These are phyloP conservation scores for Persicaria tinctoria DNA, from an alignment of 148 eudicot species.

Conservation along the genomic window DNA sequence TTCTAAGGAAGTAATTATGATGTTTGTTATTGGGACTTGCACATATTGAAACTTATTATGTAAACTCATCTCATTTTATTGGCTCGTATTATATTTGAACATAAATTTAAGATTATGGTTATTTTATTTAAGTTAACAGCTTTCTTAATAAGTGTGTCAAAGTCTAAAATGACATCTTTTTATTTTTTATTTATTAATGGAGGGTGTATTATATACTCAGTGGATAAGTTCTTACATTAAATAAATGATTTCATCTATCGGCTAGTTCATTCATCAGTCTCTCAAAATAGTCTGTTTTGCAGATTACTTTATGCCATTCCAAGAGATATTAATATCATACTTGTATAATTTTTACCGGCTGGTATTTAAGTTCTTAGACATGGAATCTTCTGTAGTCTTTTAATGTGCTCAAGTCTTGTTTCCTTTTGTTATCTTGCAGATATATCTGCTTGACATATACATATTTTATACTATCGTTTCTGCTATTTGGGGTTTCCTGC, in stretches of 20 bases:
- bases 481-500: slow-evolving; percentile 86
- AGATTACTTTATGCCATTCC: not conserved
- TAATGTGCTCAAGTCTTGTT: not conserved
- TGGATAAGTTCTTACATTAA: not conserved
- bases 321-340: not conserved
- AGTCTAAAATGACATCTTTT: no score
- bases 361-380: not conserved
- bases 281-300: not conserved
- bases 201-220: not conserved
- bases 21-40: no score
- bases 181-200: no score
- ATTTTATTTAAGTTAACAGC: no score
- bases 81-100: no score
- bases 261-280: not conserved
- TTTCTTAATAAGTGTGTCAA: no score
- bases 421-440: slow-evolving; percentile 42
- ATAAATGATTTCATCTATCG: not conserved
- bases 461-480: slow-evolving; percentile 83
- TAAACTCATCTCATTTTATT: no score
- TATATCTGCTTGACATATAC: slow-evolving; percentile 73
- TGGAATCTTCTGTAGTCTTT: not conserved
- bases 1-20: no score
- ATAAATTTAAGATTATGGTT: no score
- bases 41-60: no score
- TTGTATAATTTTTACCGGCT: not conserved